Percentiles rank a stretch among this genome's conserved stretches.
Evolutionary conservation across 805 yeast species (phyloP).

Genomic region (Barnettozyma vustinii): DNA sequence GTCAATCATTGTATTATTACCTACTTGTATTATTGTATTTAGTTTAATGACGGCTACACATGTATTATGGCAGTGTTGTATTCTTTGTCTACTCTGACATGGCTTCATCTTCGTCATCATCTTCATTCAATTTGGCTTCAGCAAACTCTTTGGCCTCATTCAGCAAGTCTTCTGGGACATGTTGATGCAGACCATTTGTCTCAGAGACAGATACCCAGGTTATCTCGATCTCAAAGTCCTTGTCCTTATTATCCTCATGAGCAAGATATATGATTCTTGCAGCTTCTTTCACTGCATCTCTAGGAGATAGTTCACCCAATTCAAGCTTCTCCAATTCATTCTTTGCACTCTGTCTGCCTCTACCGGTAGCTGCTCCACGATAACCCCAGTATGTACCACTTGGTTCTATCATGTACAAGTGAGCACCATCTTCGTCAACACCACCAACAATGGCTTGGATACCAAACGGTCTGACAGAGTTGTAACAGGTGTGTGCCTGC

Average conservation of each 20-base stretch:
- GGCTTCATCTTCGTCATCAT: constrained; percentile 51
- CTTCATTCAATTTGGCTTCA: constrained; percentile 77
- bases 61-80: not conserved
- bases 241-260: constrained; percentile 96
- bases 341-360: constrained; percentile 97
- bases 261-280: constrained; percentile 91
- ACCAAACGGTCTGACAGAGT: constrained; percentile 97
- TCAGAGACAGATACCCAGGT: constrained; percentile 79
- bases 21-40: not conserved
- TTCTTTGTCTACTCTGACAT: constrained; percentile 26
- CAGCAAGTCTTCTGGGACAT: constrained; percentile 73
- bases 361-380: constrained; percentile 95
- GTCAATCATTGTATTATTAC: not conserved
- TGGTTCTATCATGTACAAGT: constrained; percentile 95
- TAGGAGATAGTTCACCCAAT: constrained; percentile 58
- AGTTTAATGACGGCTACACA: not conserved
- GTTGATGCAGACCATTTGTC: constrained; percentile 74
- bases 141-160: constrained; percentile 83
- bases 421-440: constrained; percentile 83
- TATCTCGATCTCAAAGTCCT: constrained; percentile 91
- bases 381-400: constrained; percentile 98
- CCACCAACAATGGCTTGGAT: constrained; percentile 92
- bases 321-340: constrained; percentile 89
- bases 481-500: constrained; percentile 92
- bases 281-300: constrained; percentile 87